Conservation (phyloP, 2,329 filamentous ascomycete species). For the Gnomoniopsis smithogilvyi region DNA sequence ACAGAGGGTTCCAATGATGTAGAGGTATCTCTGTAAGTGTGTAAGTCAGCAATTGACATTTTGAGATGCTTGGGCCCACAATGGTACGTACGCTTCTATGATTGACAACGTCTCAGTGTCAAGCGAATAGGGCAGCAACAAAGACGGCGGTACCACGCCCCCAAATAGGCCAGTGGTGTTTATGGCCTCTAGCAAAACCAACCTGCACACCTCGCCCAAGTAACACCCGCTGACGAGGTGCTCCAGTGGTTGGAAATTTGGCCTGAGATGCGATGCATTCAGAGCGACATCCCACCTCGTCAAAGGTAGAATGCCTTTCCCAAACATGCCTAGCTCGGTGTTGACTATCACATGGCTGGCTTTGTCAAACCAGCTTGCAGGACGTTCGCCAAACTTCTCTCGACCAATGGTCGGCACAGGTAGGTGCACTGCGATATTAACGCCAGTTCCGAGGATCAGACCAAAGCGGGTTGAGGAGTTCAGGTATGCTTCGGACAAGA, state of each 20-base stretch:
- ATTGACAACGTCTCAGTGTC: slow-evolving; percentile 58
- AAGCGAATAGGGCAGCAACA: slow-evolving; percentile 53
- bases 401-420: slow-evolving; percentile 54
- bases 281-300: slow-evolving; percentile 60
- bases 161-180: slow-evolving; percentile 51
- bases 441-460: slow-evolving; percentile 64
- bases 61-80: neutral
- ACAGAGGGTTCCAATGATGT: slow-evolving; percentile 40
- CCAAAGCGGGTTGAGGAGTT: slow-evolving; percentile 58
- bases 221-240: slow-evolving; percentile 64
- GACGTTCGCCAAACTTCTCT: slow-evolving; percentile 54
- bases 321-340: slow-evolving; percentile 67
- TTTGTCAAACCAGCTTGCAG: slow-evolving; percentile 52
- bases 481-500: slow-evolving; percentile 61
- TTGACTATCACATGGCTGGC: slow-evolving; percentile 65
- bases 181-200: slow-evolving; percentile 57
- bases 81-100: slow-evolving; percentile 49
- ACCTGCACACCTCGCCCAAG: slow-evolving; percentile 61
- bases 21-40: slow-evolving; percentile 39
- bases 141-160: slow-evolving; percentile 51
- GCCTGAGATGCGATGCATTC: slow-evolving; percentile 48
- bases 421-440: slow-evolving; percentile 64
- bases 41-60: neutral
- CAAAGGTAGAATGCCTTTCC: slow-evolving; percentile 53
- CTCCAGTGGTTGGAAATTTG: slow-evolving; percentile 61